Percentiles rank a stretch among this genome's conserved stretches.
phyloP scores from a whole-genome alignment of 2,329 filamentous ascomycete species.

The Aspergillus ruber region DNA sequence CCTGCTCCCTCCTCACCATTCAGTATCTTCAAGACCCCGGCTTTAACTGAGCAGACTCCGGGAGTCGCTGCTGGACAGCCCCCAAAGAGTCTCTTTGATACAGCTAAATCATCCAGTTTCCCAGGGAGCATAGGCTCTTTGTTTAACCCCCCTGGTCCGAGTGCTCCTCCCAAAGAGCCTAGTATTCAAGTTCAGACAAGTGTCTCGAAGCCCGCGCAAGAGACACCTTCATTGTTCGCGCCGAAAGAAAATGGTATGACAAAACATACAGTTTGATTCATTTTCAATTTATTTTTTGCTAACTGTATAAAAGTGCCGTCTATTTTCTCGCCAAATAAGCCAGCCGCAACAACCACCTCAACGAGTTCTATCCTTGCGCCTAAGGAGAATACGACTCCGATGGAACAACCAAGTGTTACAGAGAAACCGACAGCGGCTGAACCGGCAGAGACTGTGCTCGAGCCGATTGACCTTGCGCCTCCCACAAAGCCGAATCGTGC shows the following conservation, averaged over 20 bases:
- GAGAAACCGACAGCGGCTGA: neutral
- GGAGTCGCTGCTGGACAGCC: slow-evolving; percentile 8
- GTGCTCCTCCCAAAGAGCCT: neutral
- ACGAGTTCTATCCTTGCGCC: neutral
- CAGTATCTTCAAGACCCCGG: slow-evolving; percentile 2
- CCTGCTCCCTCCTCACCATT: neutral
- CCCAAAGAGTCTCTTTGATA: slow-evolving; percentile 9
- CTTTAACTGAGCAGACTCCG: slow-evolving; percentile 5
- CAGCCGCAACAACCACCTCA: neutral
- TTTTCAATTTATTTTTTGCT: neutral
- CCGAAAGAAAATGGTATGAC: neutral
- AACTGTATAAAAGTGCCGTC: neutral
- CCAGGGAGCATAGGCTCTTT: slow-evolving; percentile 2
- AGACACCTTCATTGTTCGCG: neutral
- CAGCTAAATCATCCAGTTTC: slow-evolving; percentile 4
- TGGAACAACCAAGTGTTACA: neutral
- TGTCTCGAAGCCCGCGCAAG: neutral
- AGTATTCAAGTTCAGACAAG: neutral
- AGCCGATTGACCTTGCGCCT: neutral
- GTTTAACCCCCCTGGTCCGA: slow-evolving; percentile 6
- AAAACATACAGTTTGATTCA: neutral
- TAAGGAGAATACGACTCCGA: neutral
- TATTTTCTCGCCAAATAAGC: neutral
- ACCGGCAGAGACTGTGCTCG: neutral
- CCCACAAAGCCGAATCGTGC: neutral